A percentile compares a stretch with the other conserved stretches of the same genome.
phyloP scores from a whole-genome alignment of 352 stramenopile genomes.

The Blastocystis sp. region DNA sequence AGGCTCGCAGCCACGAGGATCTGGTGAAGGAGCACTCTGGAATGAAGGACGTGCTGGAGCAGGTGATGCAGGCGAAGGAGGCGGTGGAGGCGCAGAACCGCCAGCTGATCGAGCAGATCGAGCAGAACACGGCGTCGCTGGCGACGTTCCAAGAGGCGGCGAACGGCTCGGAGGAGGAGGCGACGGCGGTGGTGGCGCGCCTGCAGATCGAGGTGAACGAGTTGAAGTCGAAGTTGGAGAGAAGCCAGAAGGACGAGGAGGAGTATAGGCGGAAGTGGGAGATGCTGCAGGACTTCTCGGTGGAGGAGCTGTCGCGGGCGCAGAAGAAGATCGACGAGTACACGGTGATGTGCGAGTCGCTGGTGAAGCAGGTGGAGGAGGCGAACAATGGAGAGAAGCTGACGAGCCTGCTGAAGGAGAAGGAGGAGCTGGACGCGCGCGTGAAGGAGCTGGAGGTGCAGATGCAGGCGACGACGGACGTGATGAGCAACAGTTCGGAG shows the following conservation, averaged over 20 bases:
- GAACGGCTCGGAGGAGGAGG: constrained; percentile 26
- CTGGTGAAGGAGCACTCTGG: constrained; percentile 27
- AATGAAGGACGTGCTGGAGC: constrained; percentile 12
- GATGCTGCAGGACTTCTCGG: constrained; percentile 57
- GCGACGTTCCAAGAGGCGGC: constrained; percentile 56
- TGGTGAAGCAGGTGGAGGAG: constrained; percentile 60
- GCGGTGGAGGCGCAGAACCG: neutral
- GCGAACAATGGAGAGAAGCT: constrained; percentile 43
- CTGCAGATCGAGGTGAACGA: constrained; percentile 62
- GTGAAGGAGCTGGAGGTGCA: constrained; percentile 50
- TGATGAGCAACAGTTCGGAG: constrained; percentile 43
- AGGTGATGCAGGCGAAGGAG: neutral
- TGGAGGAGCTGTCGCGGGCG: constrained; percentile 28
- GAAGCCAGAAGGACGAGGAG: constrained; percentile 56
- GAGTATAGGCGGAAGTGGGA: constrained; percentile 59
- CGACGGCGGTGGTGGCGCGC: constrained; percentile 25
- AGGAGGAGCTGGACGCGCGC: constrained; percentile 13
- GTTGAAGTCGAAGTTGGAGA: constrained; percentile 8
- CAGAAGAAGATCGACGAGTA: constrained; percentile 55
- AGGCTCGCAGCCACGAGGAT: constrained; percentile 1
- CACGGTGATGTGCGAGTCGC: constrained; percentile 5
- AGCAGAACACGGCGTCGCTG: constrained; percentile 37
- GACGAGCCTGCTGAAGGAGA: constrained; percentile 39
- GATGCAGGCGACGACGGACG: constrained; percentile 27
- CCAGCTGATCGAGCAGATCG: constrained; percentile 33